Evolutionary conservation across 495 filamentous ascomycete species (phyloP), one percentile per base, ranked within the genome.

Genomic region (Xylaria venustula): DNA sequence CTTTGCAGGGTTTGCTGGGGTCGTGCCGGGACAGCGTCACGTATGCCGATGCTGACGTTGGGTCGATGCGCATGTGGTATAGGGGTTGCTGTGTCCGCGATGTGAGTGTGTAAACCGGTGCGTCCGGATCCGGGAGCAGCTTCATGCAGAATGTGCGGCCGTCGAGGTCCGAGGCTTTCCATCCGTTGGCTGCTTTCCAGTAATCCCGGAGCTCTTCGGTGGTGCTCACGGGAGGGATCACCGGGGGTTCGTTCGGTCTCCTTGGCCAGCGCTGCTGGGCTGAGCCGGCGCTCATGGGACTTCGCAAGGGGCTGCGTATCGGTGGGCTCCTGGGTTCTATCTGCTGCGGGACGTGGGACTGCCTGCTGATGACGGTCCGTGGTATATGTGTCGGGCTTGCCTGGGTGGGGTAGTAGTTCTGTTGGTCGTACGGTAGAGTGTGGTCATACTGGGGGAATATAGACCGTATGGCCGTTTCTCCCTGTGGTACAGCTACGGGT

Each of bases 381-480:
- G 84, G 83, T 60, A 87, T 79, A 65, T 84, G 73, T 23, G 80
- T 77, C 15, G 82, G 78, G 40, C 69, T 80, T 57, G 74, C 63
- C 70, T 82, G 82, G 3, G 82, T 85, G 11, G 88, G 87, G 55
- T 81, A 85, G 67, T 92, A 91, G 40, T 80, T 76, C 68, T 94
- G 90, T 55, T 85, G 83, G 58, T 81, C 80, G 23, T 91, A 79
- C 8, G 88, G 82, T 8, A 89, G 49, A n/a, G 82, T 82, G 9
- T 86, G 85, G 70, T 96, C 85, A 67, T 91, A 93, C n/a, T 79
- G 83, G 14, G 91, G 91, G 69, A 96, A 94, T 60, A 94, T 94
- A 14, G 74, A 83, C 52, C 77, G 77, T 53, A 66, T 78, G 68
- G 51, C 71, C 69, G 41, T 78, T 68, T 64, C 70, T 55, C 36